Evolutionary conservation across 257 asterid species (phyloP).

Genomic region (Solanum verrucosum): DNA sequence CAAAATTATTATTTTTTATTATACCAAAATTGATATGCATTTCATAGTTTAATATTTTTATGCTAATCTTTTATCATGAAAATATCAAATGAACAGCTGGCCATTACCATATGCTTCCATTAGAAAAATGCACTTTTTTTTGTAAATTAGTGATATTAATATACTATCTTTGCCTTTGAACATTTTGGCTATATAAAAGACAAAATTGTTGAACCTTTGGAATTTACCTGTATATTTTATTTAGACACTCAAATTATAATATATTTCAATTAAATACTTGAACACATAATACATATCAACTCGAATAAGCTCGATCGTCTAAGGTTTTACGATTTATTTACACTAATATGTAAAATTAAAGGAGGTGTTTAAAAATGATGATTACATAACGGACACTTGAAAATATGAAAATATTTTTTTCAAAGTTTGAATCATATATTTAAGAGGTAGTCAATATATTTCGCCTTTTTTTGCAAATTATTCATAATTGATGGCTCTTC

Average conservation of each 20-base stretch:
- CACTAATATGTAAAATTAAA: not conserved
- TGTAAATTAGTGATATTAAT: too few species aligned
- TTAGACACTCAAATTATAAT: not conserved
- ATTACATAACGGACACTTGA: not conserved
- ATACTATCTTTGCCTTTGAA: too few species aligned
- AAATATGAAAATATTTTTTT: not conserved
- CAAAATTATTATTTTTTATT: not conserved
- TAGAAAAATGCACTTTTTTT: not conserved
- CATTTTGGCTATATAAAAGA: not conserved
- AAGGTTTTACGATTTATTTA: not conserved
- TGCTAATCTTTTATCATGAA: not conserved
- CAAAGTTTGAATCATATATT: not conserved
- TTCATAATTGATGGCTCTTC: not conserved
- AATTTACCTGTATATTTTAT: not conserved
- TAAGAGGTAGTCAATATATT: not conserved
- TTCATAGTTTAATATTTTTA: not conserved
- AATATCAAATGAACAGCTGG: not conserved
- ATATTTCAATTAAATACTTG: not conserved
- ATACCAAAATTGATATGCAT: not conserved
- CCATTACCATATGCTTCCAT: not conserved
- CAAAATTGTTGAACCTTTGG: not conserved
- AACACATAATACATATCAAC: not conserved
- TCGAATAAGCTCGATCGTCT: not conserved
- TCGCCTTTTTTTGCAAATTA: not conserved
- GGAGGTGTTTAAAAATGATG: not conserved